These are phyloP conservation scores for Ettlia oleoabundans DNA, from an alignment of 139 green algal genomes.

Conservation along the genomic window DNA sequence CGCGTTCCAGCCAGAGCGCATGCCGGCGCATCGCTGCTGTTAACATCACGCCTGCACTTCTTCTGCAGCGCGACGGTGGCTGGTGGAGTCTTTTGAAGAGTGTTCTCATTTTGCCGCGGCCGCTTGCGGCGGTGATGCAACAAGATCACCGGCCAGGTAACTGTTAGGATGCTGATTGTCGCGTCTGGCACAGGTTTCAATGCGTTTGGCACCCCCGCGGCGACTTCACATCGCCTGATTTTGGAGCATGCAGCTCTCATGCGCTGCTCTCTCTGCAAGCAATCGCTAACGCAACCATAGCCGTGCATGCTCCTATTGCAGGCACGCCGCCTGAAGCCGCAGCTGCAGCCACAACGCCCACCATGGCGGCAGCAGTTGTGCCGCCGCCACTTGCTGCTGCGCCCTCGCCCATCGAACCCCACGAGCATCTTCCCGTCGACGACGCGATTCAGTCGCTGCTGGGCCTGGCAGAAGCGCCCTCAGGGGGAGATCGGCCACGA, in stretches of 20 bases:
- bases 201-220: no score
- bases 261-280: neutral
- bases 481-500: neutral
- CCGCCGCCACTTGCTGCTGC: neutral
- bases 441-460: conserved; percentile 20
- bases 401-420: neutral
- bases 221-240: no score
- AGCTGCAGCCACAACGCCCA: neutral
- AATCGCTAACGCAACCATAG: neutral
- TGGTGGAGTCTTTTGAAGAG: no score
- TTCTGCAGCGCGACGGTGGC: no score
- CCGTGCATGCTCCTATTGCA: neutral
- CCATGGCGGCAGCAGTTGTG: neutral
- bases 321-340: neutral
- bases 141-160: no score
- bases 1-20: no score
- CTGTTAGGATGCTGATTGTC: no score
- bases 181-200: no score
- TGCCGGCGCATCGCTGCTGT: no score
- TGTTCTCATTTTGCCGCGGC: no score
- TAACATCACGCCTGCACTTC: no score
- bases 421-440: neutral
- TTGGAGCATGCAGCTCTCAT: neutral
- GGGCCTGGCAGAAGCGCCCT: conserved; percentile 11
- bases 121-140: no score